These are phyloP conservation scores for Desmodesmus armatus DNA, from an alignment of 139 green algal genomes.

Conservation along the genomic window DNA sequence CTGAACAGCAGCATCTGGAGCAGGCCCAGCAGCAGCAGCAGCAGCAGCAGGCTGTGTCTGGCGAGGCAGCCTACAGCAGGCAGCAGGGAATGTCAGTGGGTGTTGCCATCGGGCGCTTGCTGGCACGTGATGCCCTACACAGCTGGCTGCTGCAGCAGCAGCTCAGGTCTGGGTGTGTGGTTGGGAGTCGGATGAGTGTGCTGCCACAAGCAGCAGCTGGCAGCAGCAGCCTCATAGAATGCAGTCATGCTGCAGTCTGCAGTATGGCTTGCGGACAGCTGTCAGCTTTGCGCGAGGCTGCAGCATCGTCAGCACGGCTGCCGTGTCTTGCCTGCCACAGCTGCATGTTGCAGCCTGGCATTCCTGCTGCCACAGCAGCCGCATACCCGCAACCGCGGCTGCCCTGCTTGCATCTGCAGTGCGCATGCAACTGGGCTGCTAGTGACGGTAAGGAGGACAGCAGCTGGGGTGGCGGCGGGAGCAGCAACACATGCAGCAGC, in stretches of 20 bases:
- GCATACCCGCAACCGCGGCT: background rate
- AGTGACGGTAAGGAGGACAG: background rate
- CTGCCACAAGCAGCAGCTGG: conserved; percentile 12
- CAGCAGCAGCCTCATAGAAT: background rate
- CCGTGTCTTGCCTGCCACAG: background rate
- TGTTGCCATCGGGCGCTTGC: too few species aligned
- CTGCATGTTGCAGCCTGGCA: background rate
- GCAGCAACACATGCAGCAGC: background rate
- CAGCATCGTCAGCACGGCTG: background rate
- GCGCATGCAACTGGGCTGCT: background rate
- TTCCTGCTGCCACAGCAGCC: background rate
- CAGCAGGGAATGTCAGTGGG: too few species aligned
- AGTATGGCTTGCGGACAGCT: too few species aligned
- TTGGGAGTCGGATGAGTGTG: background rate
- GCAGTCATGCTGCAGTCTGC: background rate
- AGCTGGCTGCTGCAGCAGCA: background rate
- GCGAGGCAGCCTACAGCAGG: background rate
- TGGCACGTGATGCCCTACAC: too few species aligned
- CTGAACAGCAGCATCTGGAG: background rate
- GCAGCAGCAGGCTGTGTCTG: background rate
- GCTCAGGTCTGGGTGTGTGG: too few species aligned
- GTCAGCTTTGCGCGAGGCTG: too few species aligned
- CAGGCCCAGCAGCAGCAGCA: conserved; percentile 18
- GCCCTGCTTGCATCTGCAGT: background rate
- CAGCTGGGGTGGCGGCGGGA: background rate